Evolutionary conservation across 495 filamentous ascomycete genomes (phyloP).

Genomic region (Mytilinidion resinicola): DNA sequence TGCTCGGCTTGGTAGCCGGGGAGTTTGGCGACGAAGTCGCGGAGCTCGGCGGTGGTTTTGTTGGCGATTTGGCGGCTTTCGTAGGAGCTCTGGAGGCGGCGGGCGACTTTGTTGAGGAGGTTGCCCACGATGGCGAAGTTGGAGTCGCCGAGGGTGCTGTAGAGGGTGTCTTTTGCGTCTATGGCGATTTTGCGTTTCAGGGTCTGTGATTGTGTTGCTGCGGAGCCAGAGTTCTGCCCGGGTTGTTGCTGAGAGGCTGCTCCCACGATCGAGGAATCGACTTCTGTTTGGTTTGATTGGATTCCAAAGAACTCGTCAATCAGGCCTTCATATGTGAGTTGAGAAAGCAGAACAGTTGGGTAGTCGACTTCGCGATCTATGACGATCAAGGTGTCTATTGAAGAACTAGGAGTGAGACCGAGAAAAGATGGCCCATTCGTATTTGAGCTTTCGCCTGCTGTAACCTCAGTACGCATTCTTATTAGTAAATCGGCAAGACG

Average conservation of each 20-base stretch:
- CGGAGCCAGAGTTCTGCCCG: constrained; percentile 44
- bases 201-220: constrained; percentile 49
- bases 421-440: constrained; percentile 52
- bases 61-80: constrained; percentile 74
- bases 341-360: constrained; percentile 82
- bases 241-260: constrained; percentile 52
- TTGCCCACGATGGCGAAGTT: constrained; percentile 93
- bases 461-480: constrained; percentile 85
- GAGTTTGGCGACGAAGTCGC: constrained; percentile 85
- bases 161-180: constrained; percentile 84
- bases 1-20: constrained; percentile 91
- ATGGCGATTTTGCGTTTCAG: constrained; percentile 88
- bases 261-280: constrained; percentile 88
- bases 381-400: constrained; percentile 84
- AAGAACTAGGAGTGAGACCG: constrained; percentile 76
- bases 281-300: constrained; percentile 77
- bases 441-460: constrained; percentile 65
- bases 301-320: constrained; percentile 94
- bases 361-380: constrained; percentile 94
- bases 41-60: constrained; percentile 82
- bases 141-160: constrained; percentile 78
- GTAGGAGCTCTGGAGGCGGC: constrained; percentile 80
- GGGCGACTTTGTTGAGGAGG: constrained; percentile 83
- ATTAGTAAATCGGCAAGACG: constrained; percentile 81
- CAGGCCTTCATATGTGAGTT: constrained; percentile 93